Base-by-base conservation (phyloP, 2,329 filamentous ascomycete genomes). In the Fusarium falciforme region DNA sequence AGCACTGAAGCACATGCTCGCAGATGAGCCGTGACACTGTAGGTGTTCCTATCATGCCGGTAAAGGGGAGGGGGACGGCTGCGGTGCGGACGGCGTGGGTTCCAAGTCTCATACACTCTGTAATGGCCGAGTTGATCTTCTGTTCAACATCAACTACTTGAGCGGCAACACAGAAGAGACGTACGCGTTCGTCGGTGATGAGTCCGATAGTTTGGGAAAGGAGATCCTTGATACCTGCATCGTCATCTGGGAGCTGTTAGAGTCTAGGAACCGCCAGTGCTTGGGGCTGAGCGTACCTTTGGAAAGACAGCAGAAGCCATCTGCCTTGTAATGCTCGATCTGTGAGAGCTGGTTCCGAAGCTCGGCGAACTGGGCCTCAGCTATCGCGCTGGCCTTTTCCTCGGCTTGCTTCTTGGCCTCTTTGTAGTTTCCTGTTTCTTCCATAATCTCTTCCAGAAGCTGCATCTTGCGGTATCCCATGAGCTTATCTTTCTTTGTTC, bases 61-160 rank as follows among this genome's bases (percentile, higher is more conserved):
- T 69, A 29, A 74, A 76, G 0, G 76, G 76, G 0, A 78, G 67
- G 1, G 76, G 76, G 2, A 78, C 76, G 10, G 76, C 76, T 11
- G 76, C 75, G 29, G 76, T 78, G 10, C 76, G 76, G 38, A 78
- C 78, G 10, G 76, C 76, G 29, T 78, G 76, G 12, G 76, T 78
- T 27, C 76, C 76, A 17, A 78, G 72, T 67, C 76, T 77, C 76
- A 78, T 78, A 35, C 76, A 78, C 65, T 78, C 76, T 71, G 76
- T 78, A 61, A 78, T 78, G 36, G 76, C 76, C 68, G 76, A 78
- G 76, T 78, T 78, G 72, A 78, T 78, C 62, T 78, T 78, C 72
- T 78, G 76, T 70, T 78, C 76, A 70, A 78, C 76, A 75, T 78
- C 76, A 72, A 78, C 76, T 68, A 78, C 76, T 76, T 78, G 76